Base-by-base conservation (phyloP, 768 basidiomycete genomes). In the Hygrocybe punicea region DNA sequence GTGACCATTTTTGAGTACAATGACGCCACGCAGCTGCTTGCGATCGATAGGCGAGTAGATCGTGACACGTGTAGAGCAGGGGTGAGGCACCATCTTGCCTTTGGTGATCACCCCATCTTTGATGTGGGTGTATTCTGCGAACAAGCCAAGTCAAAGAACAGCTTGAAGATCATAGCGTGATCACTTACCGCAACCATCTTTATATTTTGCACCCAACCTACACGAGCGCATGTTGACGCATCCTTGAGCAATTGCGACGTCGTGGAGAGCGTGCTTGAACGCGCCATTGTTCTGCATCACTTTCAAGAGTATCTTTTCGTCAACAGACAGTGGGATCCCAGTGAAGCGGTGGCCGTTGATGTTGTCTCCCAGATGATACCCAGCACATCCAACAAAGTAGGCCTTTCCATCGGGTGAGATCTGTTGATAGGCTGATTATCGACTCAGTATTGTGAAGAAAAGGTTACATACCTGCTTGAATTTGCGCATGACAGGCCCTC, bases 11-110 rank as follows among this genome's bases (percentile, higher is more conserved):
- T 19, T 8, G 4, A 64, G 6, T 23, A 60, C 16, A 13, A 64
- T 39, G 17, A 64, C 58, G 2, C 56, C 63, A 3, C 55, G 58
- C 9, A 25, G 58, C 25, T 60, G 56, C 0, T n/a, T 10, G 16
- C 50, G 58, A 16, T 64, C 60, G 21, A 62, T 8, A 8, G 63
- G 63, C 1, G 56, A 40, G 36, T 51, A 60, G 7, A 64, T 64
- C 2, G 16, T 36, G 21, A 64, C 59, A 3, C 6, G 50, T 6
- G 63, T 44, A 6, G 9, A 9, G 42, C 61, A 64, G 9, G 13
- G n/a, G 14, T 55, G 60, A 14, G 47, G 57, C n/a, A 53, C 40
- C 9, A 63, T 37, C 6, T 50, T 55, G 6, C 63, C 61, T 21
- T 58, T n/a, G 5, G 58, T 25, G 16, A 64, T 51, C 10, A 45